A percentile compares a stretch with the other conserved stretches of the same genome.
These are phyloP conservation scores for Fusarium hostae DNA, from an alignment of 2,329 filamentous ascomycete genomes.

Conservation along the genomic window DNA sequence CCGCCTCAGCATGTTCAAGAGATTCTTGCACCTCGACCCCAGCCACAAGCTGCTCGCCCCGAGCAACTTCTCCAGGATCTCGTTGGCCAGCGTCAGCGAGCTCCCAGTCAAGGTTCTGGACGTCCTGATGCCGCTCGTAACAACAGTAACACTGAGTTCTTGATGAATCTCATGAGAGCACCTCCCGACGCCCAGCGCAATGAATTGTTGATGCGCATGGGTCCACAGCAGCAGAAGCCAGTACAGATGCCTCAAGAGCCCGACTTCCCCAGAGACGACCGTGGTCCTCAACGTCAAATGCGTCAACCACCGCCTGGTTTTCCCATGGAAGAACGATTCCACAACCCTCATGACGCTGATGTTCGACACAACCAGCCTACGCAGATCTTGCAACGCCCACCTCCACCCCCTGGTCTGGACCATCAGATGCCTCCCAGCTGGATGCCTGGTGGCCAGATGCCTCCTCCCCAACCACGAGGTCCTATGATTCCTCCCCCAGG, in stretches of 20 bases:
- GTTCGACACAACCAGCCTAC: slow-evolving; percentile 64
- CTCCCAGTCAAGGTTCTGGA: slow-evolving; percentile 61
- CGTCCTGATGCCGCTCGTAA: slow-evolving; percentile 59
- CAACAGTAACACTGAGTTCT: slow-evolving; percentile 80
- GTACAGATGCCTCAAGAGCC: slow-evolving; percentile 53
- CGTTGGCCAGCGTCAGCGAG: slow-evolving; percentile 67
- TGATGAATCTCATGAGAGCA: slow-evolving; percentile 82
- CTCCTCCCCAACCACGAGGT: slow-evolving; percentile 54
- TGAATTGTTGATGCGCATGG: slow-evolving; percentile 63
- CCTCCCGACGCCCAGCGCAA: slow-evolving; percentile 63
- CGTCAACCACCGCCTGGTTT: slow-evolving; percentile 63
- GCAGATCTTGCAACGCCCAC: slow-evolving; percentile 73
- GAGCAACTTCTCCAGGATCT: slow-evolving; percentile 72
- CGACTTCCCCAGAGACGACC: slow-evolving; percentile 55
- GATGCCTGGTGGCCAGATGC: slow-evolving; percentile 60
- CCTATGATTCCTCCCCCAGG: slow-evolving; percentile 73
- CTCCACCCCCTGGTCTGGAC: slow-evolving; percentile 68
- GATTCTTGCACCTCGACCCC: slow-evolving; percentile 62
- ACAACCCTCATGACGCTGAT: slow-evolving; percentile 58
- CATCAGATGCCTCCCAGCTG: slow-evolving; percentile 68
- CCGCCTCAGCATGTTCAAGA: slow-evolving; percentile 61
- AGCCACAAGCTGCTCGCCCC: slow-evolving; percentile 62
- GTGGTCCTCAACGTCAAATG: slow-evolving; percentile 53
- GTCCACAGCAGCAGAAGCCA: slow-evolving; percentile 55
- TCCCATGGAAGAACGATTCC: slow-evolving; percentile 63